Conservation (phyloP, 148 eudicot genomes). For the Heliamphora exappendiculata region DNA sequence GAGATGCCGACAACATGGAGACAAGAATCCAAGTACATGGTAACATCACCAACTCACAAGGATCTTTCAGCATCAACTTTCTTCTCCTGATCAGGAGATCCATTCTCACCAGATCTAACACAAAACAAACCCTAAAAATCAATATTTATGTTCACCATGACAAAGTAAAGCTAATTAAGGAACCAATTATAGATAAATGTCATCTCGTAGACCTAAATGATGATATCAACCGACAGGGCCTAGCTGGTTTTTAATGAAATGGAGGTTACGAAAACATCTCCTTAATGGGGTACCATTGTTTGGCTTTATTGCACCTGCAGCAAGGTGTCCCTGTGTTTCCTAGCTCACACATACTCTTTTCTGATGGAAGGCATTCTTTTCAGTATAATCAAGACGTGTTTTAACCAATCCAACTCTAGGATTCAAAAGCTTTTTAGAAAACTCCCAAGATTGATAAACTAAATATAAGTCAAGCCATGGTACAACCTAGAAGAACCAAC, state of each 20-base stretch:
- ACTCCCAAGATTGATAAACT: neutral
- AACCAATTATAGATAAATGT: neutral
- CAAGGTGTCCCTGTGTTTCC: neutral
- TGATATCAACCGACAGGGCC: neutral
- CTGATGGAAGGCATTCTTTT: neutral
- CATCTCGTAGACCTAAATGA: neutral
- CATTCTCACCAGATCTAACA: neutral
- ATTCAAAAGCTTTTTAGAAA: neutral
- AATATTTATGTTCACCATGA: neutral
- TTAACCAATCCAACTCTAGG: neutral
- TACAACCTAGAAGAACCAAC: neutral
- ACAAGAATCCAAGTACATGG: neutral
- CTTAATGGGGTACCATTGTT: too few species aligned
- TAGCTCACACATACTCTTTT: neutral
- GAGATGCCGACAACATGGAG: neutral
- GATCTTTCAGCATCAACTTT: neutral
- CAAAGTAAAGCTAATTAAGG: neutral
- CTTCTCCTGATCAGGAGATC: conserved; percentile 3
- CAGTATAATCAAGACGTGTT: too few species aligned
- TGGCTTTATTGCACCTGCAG: too few species aligned
- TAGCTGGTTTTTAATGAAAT: neutral
- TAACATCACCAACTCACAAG: neutral
- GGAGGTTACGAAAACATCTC: neutral
- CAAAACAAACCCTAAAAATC: neutral
- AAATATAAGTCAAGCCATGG: neutral